These are phyloP conservation scores for Limtongia smithiae DNA, from an alignment of 805 yeast genomes.

Conservation along the genomic window DNA sequence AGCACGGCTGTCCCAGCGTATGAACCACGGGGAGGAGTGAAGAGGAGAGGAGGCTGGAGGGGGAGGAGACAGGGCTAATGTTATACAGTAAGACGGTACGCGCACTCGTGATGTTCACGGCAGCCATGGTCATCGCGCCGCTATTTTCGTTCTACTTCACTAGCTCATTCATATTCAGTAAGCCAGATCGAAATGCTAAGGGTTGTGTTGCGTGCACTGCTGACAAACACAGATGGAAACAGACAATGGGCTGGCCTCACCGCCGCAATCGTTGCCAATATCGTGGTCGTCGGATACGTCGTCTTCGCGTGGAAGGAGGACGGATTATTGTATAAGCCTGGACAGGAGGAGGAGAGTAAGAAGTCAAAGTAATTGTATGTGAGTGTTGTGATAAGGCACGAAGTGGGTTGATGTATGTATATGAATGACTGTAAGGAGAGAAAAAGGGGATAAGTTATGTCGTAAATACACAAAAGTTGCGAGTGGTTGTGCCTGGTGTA, in stretches of 20 bases:
- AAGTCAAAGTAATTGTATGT: constrained; percentile 13
- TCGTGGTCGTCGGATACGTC: constrained; percentile 64
- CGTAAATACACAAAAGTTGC: background rate
- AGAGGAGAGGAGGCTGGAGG: background rate
- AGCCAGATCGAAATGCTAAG: background rate
- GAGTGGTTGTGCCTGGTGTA: background rate
- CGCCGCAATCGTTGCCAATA: constrained; percentile 70
- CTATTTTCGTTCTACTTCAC: constrained; percentile 51
- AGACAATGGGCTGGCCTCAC: constrained; percentile 55
- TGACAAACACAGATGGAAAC: constrained; percentile 14
- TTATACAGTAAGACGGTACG: constrained; percentile 26
- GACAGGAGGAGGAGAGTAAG: constrained; percentile 19
- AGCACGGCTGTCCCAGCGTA: constrained; percentile 6
- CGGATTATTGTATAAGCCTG: constrained; percentile 36
- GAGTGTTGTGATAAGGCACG: background rate
- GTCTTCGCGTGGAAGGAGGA: constrained; percentile 70
- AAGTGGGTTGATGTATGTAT: background rate
- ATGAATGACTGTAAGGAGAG: background rate
- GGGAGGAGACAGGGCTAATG: background rate
- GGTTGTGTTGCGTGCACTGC: background rate
- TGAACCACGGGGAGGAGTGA: background rate
- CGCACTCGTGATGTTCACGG: constrained; percentile 65
- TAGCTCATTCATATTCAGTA: constrained; percentile 40
- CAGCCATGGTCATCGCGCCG: constrained; percentile 66
- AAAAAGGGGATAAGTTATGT: background rate